Percentiles rank a stretch among this genome's conserved stretches.
These are phyloP conservation scores for Isabelozyma rhagii DNA, from an alignment of 805 yeast species.

Conservation along the genomic window DNA sequence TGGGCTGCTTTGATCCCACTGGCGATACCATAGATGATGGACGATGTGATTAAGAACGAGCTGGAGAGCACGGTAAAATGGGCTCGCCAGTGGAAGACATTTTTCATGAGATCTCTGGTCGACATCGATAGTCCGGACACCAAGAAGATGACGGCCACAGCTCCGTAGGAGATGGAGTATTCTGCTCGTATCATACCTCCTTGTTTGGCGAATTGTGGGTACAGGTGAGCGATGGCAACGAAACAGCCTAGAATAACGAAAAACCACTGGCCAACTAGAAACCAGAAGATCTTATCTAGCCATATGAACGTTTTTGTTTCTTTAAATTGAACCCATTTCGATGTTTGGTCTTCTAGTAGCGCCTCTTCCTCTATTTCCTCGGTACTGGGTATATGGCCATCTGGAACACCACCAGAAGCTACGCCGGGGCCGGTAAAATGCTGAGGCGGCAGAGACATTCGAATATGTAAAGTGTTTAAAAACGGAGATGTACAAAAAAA, in stretches of 20 bases:
- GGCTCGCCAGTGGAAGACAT: conserved; percentile 76
- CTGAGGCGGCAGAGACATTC: too few relatives aligned
- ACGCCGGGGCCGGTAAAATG: neutral
- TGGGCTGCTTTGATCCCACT: conserved; percentile 60
- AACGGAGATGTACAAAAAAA: too few relatives aligned
- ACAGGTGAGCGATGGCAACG: conserved; percentile 70
- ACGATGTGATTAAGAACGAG: conserved; percentile 68
- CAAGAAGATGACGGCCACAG: conserved; percentile 81
- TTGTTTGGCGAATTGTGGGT: conserved; percentile 79
- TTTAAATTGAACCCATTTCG: too few relatives aligned
- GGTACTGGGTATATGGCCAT: neutral
- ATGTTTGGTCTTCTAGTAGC: too few relatives aligned
- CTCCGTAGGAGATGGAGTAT: conserved; percentile 78
- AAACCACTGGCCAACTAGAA: conserved; percentile 63
- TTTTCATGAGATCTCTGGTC: conserved; percentile 56
- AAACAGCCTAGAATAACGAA: conserved; percentile 68
- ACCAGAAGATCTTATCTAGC: conserved; percentile 15
- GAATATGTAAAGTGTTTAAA: too few relatives aligned
- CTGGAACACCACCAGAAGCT: neutral
- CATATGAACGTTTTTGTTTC: conserved; percentile 6
- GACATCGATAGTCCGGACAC: conserved; percentile 79
- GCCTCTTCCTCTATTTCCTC: too few relatives aligned
- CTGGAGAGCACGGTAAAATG: conserved; percentile 66
- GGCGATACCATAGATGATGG: conserved; percentile 71
- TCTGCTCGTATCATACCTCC: conserved; percentile 76